Evolutionary conservation across 2,329 filamentous ascomycete genomes (phyloP).

Genomic region (Cercospora beticola): DNA sequence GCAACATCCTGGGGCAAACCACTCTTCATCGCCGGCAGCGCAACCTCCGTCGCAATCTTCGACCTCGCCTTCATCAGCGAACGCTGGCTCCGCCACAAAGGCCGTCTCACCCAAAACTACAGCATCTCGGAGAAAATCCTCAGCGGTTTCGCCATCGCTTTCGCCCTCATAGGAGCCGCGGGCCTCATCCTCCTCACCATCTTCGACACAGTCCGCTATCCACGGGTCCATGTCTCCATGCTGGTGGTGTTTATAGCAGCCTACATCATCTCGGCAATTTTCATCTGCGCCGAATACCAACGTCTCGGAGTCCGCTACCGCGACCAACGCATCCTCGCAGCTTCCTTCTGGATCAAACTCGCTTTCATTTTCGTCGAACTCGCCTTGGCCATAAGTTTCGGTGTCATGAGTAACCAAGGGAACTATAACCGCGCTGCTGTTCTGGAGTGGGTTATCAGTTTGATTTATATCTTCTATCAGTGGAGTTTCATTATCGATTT

Average conservation of each 20-base stretch:
- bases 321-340: slow-evolving; percentile 68
- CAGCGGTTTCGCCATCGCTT: slow-evolving; percentile 60
- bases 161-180: slow-evolving; percentile 70
- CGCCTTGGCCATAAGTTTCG: slow-evolving; percentile 71
- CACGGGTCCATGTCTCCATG: slow-evolving; percentile 69
- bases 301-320: slow-evolving; percentile 78
- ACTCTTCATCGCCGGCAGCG: slow-evolving; percentile 72
- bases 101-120: slow-evolving; percentile 74
- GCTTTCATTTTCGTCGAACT: slow-evolving; percentile 79
- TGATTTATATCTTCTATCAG: slow-evolving; percentile 86
- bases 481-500: slow-evolving; percentile 81
- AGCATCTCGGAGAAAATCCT: slow-evolving; percentile 63
- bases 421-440: slow-evolving; percentile 69
- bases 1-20: slow-evolving; percentile 64
- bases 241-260: slow-evolving; percentile 79
- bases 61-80: slow-evolving; percentile 78
- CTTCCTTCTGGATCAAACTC: slow-evolving; percentile 86
- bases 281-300: slow-evolving; percentile 88
- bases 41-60: slow-evolving; percentile 73
- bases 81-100: slow-evolving; percentile 79
- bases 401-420: slow-evolving; percentile 39
- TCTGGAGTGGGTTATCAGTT: slow-evolving; percentile 75
- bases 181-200: slow-evolving; percentile 81
- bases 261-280: slow-evolving; percentile 81
- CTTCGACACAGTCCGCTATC: slow-evolving; percentile 76